These are phyloP conservation scores for Kwoniella pini DNA, from an alignment of 768 basidiomycete genomes.

Conservation along the genomic window DNA sequence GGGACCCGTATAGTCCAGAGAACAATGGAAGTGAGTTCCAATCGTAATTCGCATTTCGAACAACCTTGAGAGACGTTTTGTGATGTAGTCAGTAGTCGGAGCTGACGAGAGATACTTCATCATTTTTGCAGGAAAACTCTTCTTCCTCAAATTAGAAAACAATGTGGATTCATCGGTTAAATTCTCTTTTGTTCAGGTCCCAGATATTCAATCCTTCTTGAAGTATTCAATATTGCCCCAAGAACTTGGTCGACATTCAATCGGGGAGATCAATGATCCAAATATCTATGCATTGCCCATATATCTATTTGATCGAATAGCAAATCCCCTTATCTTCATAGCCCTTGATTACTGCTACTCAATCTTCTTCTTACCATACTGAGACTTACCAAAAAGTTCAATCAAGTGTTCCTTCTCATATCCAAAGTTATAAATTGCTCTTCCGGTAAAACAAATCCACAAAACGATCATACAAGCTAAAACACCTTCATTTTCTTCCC, in stretches of 20 bases:
- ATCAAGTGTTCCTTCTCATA: conserved; percentile 29
- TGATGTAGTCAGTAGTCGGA: not conserved
- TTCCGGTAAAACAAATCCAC: conserved; percentile 63
- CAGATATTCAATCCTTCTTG: too few species aligned
- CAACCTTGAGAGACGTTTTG: not conserved
- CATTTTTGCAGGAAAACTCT: conserved; percentile 18
- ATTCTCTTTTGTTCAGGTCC: too few species aligned
- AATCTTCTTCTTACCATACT: conserved; percentile 30
- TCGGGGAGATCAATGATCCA: too few species aligned
- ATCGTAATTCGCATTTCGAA: too few species aligned
- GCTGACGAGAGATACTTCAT: conserved; percentile 5
- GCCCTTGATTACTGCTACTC: conserved; percentile 6
- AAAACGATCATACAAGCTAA: conserved; percentile 72
- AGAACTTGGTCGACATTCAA: too few species aligned
- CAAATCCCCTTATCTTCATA: too few species aligned
- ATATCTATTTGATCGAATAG: too few species aligned
- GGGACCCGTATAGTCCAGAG: conserved; percentile 13
- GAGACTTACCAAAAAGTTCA: conserved; percentile 1
- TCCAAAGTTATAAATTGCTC: conserved; percentile 68
- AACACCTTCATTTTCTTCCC: conserved; percentile 59
- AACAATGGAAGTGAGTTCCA: conserved; percentile 33
- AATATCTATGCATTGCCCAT: not conserved
- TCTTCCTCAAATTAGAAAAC: conserved; percentile 31
- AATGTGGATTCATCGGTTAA: conserved; percentile 18
- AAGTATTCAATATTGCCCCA: too few species aligned